Evolutionary conservation across 2,329 filamentous ascomycete species (phyloP), one percentile per base, ranked within the genome.

Genomic region (Trichoderma atroviride): DNA sequence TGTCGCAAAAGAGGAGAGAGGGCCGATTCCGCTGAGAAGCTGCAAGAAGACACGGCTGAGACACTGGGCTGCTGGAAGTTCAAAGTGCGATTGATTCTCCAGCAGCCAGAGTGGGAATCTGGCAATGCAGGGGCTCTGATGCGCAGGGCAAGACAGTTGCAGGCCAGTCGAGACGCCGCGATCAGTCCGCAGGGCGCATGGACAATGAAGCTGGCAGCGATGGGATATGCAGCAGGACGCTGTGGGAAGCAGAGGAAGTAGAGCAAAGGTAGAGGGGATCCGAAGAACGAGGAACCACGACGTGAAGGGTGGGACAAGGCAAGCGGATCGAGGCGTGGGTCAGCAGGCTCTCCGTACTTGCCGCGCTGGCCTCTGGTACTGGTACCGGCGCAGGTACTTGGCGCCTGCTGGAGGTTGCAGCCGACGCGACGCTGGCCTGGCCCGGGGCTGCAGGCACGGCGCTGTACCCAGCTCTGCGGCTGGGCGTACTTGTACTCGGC

Each of bases 291-390:
- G 62, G 52, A 47, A 40, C 29, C 27, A 61, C 37, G 58, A 24
- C n/a, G 50, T 56, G 52, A 47, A 22, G 29, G 58, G 58, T 50
- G 66, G 66, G 58, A 63, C 66, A 63, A 35, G 47, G 35, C 58
- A 63, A 50, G 24, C 50, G 65, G 58, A 69, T 62, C 66, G 24
- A 69, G 35, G 58, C 58, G 58, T 56, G 58, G 58, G 66, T 61
- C 56, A 68, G 65, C 43, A 59, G 64, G 65, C 43, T 31, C 65
- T 61, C 65, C 65, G 65, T 67, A 58, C 63, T 61, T 68, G 65
- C 65, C 56, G 65, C 37, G 65, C 60, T 43, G 61, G 33, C 50
- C 16, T 16, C 22, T 31, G 61, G 61, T 64, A 56, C 65, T 52
- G 56, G 40, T 68, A 68, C 56, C 11, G 40, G 22, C 22, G 24